phyloP scores from a whole-genome alignment of 164 flowering plant genomes.

The Tinospora cordifolia region DNA sequence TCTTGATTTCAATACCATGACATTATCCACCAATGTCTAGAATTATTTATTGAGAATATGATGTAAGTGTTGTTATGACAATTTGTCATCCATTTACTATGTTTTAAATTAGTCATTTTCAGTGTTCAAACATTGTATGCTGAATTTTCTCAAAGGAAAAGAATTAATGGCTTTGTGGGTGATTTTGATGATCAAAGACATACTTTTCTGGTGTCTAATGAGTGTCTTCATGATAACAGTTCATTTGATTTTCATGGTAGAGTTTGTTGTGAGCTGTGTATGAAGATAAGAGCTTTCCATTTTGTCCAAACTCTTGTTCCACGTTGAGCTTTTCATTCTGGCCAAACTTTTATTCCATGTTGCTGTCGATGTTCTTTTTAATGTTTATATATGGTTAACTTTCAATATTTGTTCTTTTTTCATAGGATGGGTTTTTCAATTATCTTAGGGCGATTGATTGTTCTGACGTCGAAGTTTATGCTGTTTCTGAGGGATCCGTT shows the following conservation, averaged over 20 bases:
- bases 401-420: slow-evolving; percentile 7
- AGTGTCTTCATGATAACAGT: neutral
- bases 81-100: neutral
- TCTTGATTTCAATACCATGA: neutral
- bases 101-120: neutral
- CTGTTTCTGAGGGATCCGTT: slow-evolving; percentile 82
- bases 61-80: neutral
- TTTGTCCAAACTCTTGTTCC: neutral
- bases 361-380: neutral
- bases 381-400: slow-evolving; percentile 1
- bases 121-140: neutral
- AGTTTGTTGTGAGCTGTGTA: slow-evolving; percentile 6
- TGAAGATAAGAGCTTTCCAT: neutral
- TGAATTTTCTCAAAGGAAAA: neutral
- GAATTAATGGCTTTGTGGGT: neutral
- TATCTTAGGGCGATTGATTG: slow-evolving; percentile 86
- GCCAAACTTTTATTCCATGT: slow-evolving; percentile 2
- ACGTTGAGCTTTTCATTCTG: neutral
- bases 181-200: neutral
- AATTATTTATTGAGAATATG: neutral
- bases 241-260: neutral
- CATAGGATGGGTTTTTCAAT: slow-evolving; percentile 71
- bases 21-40: neutral
- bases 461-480: slow-evolving; percentile 85
- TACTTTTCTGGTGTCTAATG: neutral